Conservation (phyloP, 768 basidiomycete species). For the Amanita rubescens region DNA sequence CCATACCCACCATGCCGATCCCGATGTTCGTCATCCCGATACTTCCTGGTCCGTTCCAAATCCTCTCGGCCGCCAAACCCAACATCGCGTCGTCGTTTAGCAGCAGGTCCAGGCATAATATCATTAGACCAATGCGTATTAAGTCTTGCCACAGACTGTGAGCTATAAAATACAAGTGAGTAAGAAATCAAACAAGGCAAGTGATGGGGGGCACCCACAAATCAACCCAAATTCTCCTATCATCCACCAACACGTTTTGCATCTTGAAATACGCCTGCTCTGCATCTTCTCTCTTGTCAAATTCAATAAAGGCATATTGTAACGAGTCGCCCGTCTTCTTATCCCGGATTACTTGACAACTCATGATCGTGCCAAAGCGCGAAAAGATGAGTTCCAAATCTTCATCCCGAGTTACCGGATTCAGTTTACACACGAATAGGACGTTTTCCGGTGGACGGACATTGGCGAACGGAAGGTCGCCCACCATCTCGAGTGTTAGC, state of each 20-base stretch:
- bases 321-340: slow-evolving; percentile 93
- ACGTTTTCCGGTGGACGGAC: slow-evolving; percentile 98
- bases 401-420: slow-evolving; percentile 90
- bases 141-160: slow-evolving; percentile 88
- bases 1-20: slow-evolving; percentile 44
- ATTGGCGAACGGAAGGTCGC: slow-evolving; percentile 96
- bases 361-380: slow-evolving; percentile 91
- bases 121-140: slow-evolving; percentile 82
- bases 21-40: slow-evolving; percentile 40
- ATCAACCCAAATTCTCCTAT: slow-evolving; percentile 98
- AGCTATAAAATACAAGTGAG: slow-evolving; percentile 39
- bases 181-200: background rate
- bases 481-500: slow-evolving; percentile 97
- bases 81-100: slow-evolving; percentile 23
- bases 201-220: slow-evolving; percentile 53
- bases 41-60: slow-evolving; percentile 63
- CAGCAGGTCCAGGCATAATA: slow-evolving; percentile 41
- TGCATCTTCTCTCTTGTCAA: slow-evolving; percentile 87
- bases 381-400: slow-evolving; percentile 97
- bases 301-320: slow-evolving; percentile 99
- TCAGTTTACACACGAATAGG: slow-evolving; percentile 97
- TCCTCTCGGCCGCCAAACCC: slow-evolving; percentile 71
- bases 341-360: slow-evolving; percentile 95
- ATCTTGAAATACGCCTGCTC: slow-evolving; percentile 99
- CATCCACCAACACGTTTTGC: slow-evolving; percentile 98